Evolutionary conservation across 306 rosid genomes (phyloP), one percentile per base, ranked within the genome.

Genomic region (Pterocarpus macrocarpus): DNA sequence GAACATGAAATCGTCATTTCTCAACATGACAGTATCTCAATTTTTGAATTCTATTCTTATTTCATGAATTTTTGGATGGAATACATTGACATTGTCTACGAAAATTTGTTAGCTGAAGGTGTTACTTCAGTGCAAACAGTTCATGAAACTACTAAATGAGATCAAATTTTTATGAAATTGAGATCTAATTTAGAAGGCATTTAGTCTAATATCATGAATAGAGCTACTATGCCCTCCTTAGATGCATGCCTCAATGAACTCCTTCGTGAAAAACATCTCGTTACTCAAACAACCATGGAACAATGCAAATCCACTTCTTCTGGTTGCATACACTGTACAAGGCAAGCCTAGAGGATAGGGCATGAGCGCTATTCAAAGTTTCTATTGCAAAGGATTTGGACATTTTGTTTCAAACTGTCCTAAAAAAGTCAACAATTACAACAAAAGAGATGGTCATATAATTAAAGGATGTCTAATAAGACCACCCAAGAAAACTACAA

Each of bases 51-150:
- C 41, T 76, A 50, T 22, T 61, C n/a, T 44, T 28, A 73, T 38
- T 73, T 39, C 35, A 38, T 22, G 34, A 62, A 75, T 45, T 59
- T 74, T 58, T 74, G 79, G 69, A 44, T 30, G 41, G 44, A 43
- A 7, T 61, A 61, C 2, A 33, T n/a, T 75, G 14, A 63, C 62
- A 63, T 32, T 4, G 62, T 45, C 12, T 4, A 38, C 3, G 7
- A 38, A 38, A 38, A 38, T 38, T 38, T 38, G 41, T 30, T 13
- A 69, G 7, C 5, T 3, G 0, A 4, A 38, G 41, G 32, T 69
- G 1, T 38, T 12, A 34, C 1, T 14, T 0, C 3, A 8, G 62
- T 75, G 3, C 52, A 49, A 64, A 4, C 0, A n/a, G 41, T 38
- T 38, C 41, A 12, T 47, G 28, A 22, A 22, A 22, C 28, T 22